These are phyloP conservation scores for Hypomyces perniciosus DNA, from an alignment of 2,329 filamentous ascomycete genomes.

Conservation along the genomic window DNA sequence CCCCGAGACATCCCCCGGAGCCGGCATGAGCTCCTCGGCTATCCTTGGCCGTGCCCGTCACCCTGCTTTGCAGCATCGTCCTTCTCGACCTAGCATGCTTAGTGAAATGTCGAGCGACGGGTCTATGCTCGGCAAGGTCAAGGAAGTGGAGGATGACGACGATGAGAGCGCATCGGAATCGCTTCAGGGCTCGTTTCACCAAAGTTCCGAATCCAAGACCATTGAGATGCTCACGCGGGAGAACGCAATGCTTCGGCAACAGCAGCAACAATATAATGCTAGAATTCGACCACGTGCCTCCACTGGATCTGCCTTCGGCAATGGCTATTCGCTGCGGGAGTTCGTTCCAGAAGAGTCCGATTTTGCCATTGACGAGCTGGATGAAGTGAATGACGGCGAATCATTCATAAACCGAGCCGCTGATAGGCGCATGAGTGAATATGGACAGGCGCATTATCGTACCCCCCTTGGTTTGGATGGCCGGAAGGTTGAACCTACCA, in stretches of 20 bases:
- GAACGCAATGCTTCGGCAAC: constrained; percentile 55
- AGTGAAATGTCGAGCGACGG: constrained; percentile 65
- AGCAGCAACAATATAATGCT: constrained; percentile 45
- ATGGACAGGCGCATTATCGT: constrained; percentile 40
- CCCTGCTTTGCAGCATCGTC: constrained; percentile 70
- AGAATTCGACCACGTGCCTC: constrained; percentile 54
- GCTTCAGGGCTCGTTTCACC: constrained; percentile 43
- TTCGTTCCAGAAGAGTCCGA: constrained; percentile 60
- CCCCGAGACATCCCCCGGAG: constrained; percentile 45
- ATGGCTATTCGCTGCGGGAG: constrained; percentile 54
- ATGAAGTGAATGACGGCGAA: constrained; percentile 53
- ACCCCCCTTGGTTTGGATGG: constrained; percentile 50
- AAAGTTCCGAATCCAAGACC: constrained; percentile 53
- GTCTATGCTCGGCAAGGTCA: constrained; percentile 59
- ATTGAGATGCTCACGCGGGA: constrained; percentile 59
- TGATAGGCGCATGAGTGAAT: constrained; percentile 53
- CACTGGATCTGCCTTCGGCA: constrained; percentile 50
- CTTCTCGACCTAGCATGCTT: constrained; percentile 71
- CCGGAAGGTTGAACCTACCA: constrained; percentile 52
- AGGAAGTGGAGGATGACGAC: constrained; percentile 64
- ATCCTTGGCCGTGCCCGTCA: constrained; percentile 51
- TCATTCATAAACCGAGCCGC: constrained; percentile 42
- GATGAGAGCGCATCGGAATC: constrained; percentile 51
- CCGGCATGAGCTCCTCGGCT: constrained; percentile 40
- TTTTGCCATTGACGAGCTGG: constrained; percentile 66